These are phyloP conservation scores for Penicillium freii DNA, from an alignment of 2,329 filamentous ascomycete genomes.

Conservation along the genomic window DNA sequence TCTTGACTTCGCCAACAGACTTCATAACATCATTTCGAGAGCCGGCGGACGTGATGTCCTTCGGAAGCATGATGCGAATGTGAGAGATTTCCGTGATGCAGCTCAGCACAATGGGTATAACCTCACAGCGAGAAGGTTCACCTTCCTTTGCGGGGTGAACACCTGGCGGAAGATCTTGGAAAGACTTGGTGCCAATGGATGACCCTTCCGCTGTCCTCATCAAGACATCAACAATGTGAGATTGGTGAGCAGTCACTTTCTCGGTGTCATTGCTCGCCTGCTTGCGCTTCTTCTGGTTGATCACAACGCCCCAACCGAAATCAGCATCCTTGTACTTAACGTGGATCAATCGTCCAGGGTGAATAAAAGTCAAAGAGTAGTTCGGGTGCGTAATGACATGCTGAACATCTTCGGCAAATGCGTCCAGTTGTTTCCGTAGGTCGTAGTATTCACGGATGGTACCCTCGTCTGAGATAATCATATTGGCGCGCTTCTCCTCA, in stretches of 20 bases:
- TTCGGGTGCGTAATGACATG: constrained; percentile 88
- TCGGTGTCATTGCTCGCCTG: constrained; percentile 64
- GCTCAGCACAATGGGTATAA: constrained; percentile 80
- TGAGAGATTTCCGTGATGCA: constrained; percentile 83
- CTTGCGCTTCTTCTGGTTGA: constrained; percentile 68
- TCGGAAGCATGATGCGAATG: constrained; percentile 77
- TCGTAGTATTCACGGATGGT: constrained; percentile 94
- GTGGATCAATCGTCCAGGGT: constrained; percentile 81
- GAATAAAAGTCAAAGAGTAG: constrained; percentile 79
- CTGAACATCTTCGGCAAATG: constrained; percentile 84
- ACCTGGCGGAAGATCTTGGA: constrained; percentile 63
- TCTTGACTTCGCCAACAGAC: constrained; percentile 72
- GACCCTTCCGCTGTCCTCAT: constrained; percentile 59
- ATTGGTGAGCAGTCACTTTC: constrained; percentile 70
- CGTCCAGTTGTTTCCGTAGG: constrained; percentile 76
- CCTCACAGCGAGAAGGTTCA: constrained; percentile 70
- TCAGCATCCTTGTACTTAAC: constrained; percentile 77
- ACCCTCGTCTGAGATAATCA: constrained; percentile 79
- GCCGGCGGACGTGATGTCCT: constrained; percentile 67
- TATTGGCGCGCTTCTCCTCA: constrained; percentile 69
- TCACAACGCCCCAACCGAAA: constrained; percentile 91
- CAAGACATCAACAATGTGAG: constrained; percentile 78
- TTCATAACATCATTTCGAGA: constrained; percentile 68
- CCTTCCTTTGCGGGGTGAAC: constrained; percentile 60
- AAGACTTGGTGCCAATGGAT: constrained; percentile 56